Evolutionary conservation across 169 alveolate species (phyloP).

Genomic region (Haemoproteus tartakovskyi): DNA sequence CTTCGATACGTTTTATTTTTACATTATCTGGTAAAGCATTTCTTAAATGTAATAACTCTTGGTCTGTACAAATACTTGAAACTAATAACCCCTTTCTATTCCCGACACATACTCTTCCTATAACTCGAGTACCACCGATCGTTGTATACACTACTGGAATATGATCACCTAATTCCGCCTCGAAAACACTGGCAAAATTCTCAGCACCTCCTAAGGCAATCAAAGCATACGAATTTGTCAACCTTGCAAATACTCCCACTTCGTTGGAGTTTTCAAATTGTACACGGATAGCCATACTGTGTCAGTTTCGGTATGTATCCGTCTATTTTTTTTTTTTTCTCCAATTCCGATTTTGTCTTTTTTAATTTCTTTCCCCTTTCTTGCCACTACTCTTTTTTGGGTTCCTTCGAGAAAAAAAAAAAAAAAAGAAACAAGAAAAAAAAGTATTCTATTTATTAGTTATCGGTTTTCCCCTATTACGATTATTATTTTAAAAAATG

Average conservation of each 20-base stretch:
- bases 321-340: too few relatives aligned
- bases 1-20: constrained; percentile 95
- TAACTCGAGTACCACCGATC: constrained; percentile 95
- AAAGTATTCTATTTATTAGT: too few relatives aligned
- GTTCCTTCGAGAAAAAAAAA: too few relatives aligned
- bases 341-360: too few relatives aligned
- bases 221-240: constrained; percentile 94
- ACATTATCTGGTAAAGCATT: constrained; percentile 95
- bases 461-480: too few relatives aligned
- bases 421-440: too few relatives aligned
- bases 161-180: constrained; percentile 92
- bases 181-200: constrained; percentile 94
- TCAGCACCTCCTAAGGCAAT: constrained; percentile 95
- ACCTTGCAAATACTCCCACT: constrained; percentile 96
- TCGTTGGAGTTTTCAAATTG: constrained; percentile 96
- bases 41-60: constrained; percentile 94
- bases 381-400: too few relatives aligned
- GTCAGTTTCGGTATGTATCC: too few relatives aligned
- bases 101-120: constrained; percentile 96
- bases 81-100: constrained; percentile 96
- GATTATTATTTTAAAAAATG: too few relatives aligned
- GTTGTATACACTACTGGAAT: constrained; percentile 96
- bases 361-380: too few relatives aligned
- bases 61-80: constrained; percentile 96
- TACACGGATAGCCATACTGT: constrained; percentile 74